A percentile compares a stretch with the other conserved stretches of the same genome.
These are phyloP conservation scores for Exophiala sp. DNA, from an alignment of 2,329 filamentous ascomycete genomes.

Conservation along the genomic window DNA sequence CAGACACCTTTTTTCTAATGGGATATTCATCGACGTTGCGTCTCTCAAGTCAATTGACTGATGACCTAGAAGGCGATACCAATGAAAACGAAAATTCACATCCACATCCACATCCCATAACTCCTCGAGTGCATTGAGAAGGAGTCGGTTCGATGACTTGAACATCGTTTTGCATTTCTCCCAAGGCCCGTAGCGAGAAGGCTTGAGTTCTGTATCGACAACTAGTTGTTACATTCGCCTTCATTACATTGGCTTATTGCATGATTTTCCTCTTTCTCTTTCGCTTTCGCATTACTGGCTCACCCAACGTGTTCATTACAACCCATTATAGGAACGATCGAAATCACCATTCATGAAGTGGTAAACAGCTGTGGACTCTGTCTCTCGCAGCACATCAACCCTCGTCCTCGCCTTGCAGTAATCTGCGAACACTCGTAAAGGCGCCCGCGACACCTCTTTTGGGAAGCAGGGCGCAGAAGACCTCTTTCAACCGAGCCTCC, in stretches of 20 bases:
- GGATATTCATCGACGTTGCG: not conserved
- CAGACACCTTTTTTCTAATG: not conserved
- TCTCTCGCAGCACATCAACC: no score
- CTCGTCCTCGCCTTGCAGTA: conserved; percentile 14
- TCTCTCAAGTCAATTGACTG: conserved; percentile 1
- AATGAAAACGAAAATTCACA: conserved; percentile 13
- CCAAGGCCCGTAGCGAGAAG: no score
- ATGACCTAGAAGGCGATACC: conserved; percentile 8
- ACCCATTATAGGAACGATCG: no score
- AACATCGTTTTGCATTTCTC: no score
- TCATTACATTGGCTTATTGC: no score
- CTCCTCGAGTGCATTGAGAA: not conserved
- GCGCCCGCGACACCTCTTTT: conserved; percentile 17
- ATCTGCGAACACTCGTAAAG: conserved; percentile 16
- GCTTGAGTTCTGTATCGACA: no score
- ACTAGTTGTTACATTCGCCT: no score
- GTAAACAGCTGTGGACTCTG: no score
- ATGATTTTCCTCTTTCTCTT: no score
- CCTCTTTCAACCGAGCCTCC: conserved; percentile 12
- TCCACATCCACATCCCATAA: not conserved
- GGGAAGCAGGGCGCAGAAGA: conserved; percentile 21
- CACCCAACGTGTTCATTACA: no score
- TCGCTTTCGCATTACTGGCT: no score
- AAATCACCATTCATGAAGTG: no score
- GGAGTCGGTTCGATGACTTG: not conserved